Base-by-base conservation (phyloP, 345 rosid species). In the Dimocarpus longan region DNA sequence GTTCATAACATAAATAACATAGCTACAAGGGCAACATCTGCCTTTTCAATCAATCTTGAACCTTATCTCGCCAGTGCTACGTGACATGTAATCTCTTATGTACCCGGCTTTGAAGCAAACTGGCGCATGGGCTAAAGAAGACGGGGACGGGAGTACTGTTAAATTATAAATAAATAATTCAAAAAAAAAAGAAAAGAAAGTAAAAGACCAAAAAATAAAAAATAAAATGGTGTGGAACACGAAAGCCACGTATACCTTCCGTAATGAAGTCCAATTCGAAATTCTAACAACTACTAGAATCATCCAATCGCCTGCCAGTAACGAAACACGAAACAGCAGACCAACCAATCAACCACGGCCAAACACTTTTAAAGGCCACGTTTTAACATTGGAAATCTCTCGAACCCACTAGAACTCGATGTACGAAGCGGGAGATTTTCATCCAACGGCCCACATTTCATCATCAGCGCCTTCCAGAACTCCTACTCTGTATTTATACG, bases 401-500 rank as follows among this genome's bases (percentile, higher is more conserved):
- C 16, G 85, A 82, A 79, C 57, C 32, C 42, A 24, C 82, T 37
- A 67, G 46, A 68, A 19, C n/a, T 6, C 54, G 16, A 57, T 24
- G 10, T 42, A 16, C 19, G 1, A 46, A 39, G 80, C 44, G 50
- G 82, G 75, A 75, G 56, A 19, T 3, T 22, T 26, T 43, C 39
- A 79, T 76, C 80, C 74, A 76, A 78, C 75, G 75, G 68, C 19
- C 28, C 52, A 70, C 19, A 59, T 24, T 44, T 10, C 44, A 28
- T 10, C 2, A 44, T 56, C 73, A 48, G 82, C 76, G 75, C 74
- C 5, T 82, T 79, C 77, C 43, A 76, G 77, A 66, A 57, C 66
- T 77, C 56, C 12, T 37, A 37, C 24, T 52, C n/a, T 74, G 32
- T 70, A 8, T 79, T 46, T 79, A 79, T 72, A 10, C 28, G 15